A percentile compares a stretch with the other conserved stretches of the same genome.
Evolutionary conservation across 441 rosid genomes (phyloP).

Genomic region (Gossypium davidsonii): DNA sequence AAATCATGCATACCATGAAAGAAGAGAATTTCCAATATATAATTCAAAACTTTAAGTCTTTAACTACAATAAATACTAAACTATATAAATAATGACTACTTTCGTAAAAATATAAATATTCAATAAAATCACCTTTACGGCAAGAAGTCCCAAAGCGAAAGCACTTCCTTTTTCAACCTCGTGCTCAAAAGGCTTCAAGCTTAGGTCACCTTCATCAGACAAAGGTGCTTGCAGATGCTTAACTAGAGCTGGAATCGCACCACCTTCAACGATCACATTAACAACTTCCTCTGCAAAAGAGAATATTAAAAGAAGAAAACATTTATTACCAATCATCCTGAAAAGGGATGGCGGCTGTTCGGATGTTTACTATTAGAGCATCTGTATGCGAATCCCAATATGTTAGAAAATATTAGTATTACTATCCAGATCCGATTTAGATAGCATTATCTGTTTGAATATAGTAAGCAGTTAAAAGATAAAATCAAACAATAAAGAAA

Average conservation of each 20-base stretch:
- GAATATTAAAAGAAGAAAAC: not conserved
- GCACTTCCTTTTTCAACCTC: slow-evolving; percentile 99
- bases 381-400: not conserved
- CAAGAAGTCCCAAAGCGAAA: slow-evolving; percentile 87
- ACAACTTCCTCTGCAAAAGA: slow-evolving; percentile 72
- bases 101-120: not conserved
- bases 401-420: not conserved
- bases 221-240: slow-evolving; percentile 87
- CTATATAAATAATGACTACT: not conserved
- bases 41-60: slow-evolving; percentile 1
- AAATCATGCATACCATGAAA: not conserved
- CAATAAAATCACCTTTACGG: slow-evolving; percentile 60
- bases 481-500: not conserved
- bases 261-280: slow-evolving; percentile 88
- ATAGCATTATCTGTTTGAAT: not conserved
- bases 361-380: not conserved
- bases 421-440: not conserved
- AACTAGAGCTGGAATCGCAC: slow-evolving; percentile 85
- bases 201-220: slow-evolving; percentile 38
- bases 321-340: not conserved
- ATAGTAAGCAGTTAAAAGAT: not conserved
- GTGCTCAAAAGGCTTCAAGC: slow-evolving; percentile 70
- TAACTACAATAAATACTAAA: slow-evolving; percentile 8
- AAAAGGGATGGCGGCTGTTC: not conserved
- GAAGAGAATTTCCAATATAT: not conserved